Conservation (phyloP, 164 flowering plant genomes). For the Sextonia rubra region DNA sequence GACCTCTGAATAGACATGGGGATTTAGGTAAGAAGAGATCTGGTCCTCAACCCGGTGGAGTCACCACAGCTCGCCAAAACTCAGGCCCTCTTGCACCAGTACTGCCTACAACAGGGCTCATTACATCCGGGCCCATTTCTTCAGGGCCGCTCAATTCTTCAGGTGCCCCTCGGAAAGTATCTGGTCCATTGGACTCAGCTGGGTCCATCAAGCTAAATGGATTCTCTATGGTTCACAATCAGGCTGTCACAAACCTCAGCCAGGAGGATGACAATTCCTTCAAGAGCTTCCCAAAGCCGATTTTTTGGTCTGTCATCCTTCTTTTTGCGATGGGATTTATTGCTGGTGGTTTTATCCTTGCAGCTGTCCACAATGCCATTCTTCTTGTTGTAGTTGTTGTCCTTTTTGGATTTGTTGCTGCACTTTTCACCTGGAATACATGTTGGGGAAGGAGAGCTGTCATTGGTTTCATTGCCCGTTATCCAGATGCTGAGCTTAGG, state of each 20-base stretch:
- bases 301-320: conserved; percentile 68
- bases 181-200: conserved; percentile 71
- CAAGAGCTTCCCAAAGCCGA: conserved; percentile 65
- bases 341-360: conserved; percentile 93
- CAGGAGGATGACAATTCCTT: conserved; percentile 77
- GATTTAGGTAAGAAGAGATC: conserved; percentile 82
- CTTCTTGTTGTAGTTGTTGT: conserved; percentile 79
- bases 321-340: conserved; percentile 89
- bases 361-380: conserved; percentile 88
- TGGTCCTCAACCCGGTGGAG: conserved; percentile 88
- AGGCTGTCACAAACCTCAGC: conserved; percentile 78
- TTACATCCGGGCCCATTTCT: conserved; percentile 89
- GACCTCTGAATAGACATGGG: conserved; percentile 84
- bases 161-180: conserved; percentile 80
- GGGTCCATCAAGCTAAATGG: conserved; percentile 62
- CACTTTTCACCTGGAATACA: conserved; percentile 73
- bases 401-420: conserved; percentile 64
- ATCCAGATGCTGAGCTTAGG: conserved; percentile 95
- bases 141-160: conserved; percentile 87
- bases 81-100: conserved; percentile 82
- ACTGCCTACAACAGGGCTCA: conserved; percentile 88
- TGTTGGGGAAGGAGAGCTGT: conserved; percentile 83
- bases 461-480: conserved; percentile 62
- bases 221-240: conserved; percentile 63
- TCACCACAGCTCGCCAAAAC: conserved; percentile 70